Percentiles rank a stretch among this genome's conserved stretches.
These are phyloP conservation scores for Neofusicoccum laricinum DNA, from an alignment of 2,329 filamentous ascomycete genomes.

Conservation along the genomic window DNA sequence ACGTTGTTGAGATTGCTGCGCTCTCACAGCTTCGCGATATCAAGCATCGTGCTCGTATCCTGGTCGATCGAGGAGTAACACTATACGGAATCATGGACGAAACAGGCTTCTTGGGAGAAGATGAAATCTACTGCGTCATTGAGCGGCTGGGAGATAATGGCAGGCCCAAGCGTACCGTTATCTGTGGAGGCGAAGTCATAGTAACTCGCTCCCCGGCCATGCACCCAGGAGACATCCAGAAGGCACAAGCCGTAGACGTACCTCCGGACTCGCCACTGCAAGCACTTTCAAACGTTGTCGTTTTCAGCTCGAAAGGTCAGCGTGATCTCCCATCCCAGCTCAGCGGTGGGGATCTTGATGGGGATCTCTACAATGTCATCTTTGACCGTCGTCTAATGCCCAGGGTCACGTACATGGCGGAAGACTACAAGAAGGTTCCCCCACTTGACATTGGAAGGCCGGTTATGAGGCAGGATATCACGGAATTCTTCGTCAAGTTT, in stretches of 20 bases:
- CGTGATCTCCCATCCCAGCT: conserved; percentile 77
- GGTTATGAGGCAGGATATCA: conserved; percentile 66
- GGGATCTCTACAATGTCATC: conserved; percentile 78
- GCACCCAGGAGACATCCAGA: conserved; percentile 77
- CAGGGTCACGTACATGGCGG: conserved; percentile 50
- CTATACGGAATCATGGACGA: conserved; percentile 85
- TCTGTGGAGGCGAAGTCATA: conserved; percentile 46
- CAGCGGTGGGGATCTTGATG: conserved; percentile 79
- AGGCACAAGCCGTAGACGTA: conserved; percentile 58
- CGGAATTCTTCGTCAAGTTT: conserved; percentile 70
- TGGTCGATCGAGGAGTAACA: conserved; percentile 66
- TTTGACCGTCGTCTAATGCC: conserved; percentile 60
- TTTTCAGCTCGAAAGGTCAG: conserved; percentile 68
- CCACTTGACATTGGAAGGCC: conserved; percentile 59
- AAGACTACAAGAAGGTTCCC: conserved; percentile 63
- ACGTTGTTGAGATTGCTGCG: conserved; percentile 66
- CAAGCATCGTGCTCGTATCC: conserved; percentile 77
- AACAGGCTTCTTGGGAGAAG: conserved; percentile 63
- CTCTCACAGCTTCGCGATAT: conserved; percentile 69
- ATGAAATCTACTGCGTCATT: conserved; percentile 65
- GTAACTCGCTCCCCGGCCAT: conserved; percentile 78
- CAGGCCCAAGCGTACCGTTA: conserved; percentile 16
- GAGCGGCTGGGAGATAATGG: conserved; percentile 38
- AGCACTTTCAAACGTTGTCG: conserved; percentile 67
- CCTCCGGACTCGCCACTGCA: conserved; percentile 60